Percentiles rank a stretch among this genome's conserved stretches.
Conservation (phyloP, 129 eudicot genomes). For the Calendula officinalis region DNA sequence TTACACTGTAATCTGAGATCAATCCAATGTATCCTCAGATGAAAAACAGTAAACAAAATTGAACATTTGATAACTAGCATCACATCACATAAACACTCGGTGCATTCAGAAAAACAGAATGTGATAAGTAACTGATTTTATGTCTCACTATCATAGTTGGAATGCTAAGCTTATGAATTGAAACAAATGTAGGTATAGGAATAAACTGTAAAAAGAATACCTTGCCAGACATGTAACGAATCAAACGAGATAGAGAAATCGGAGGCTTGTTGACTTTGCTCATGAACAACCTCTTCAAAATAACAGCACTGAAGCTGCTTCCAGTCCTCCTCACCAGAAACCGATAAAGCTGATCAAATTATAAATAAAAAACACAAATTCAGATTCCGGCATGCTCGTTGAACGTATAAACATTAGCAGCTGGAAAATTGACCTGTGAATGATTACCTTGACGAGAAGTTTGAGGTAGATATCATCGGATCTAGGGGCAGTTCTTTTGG, state of each 20-base stretch:
- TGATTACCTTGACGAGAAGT: constrained; percentile 72
- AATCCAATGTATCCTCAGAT: too few species aligned
- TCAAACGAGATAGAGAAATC: constrained; percentile 47
- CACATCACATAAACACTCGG: too few species aligned
- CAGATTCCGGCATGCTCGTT: not conserved
- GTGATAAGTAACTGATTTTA: too few species aligned
- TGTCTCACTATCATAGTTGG: too few species aligned
- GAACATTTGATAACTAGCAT: too few species aligned
- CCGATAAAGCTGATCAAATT: constrained; percentile 41
- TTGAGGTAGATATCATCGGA: constrained; percentile 80
- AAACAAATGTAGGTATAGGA: not conserved
- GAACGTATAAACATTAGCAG: not conserved
- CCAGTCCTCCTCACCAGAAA: constrained; percentile 60
- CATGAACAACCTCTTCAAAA: constrained; percentile 54
- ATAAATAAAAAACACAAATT: not conserved
- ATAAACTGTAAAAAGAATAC: constrained; percentile 13
- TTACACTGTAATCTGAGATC: too few species aligned
- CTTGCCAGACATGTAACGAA: constrained; percentile 54
- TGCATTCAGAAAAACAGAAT: too few species aligned
- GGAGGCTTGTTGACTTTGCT: constrained; percentile 59
- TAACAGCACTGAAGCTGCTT: constrained; percentile 56
- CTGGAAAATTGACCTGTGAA: not conserved
- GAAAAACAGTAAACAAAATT: too few species aligned
- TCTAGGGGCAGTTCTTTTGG: constrained; percentile 76
- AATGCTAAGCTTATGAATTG: too few species aligned